Conservation (phyloP, 306 rosid genomes). For the Rosa rugosa region DNA sequence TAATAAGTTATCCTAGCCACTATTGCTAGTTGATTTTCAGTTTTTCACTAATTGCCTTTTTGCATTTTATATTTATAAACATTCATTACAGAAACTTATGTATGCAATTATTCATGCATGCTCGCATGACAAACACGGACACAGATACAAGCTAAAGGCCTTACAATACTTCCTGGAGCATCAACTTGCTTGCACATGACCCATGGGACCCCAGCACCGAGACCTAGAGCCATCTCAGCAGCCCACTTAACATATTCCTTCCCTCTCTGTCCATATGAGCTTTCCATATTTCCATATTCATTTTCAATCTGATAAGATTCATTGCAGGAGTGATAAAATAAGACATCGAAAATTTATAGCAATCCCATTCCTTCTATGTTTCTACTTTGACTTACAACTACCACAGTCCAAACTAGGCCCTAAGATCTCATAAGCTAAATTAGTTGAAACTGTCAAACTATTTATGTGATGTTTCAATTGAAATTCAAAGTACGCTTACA, state of each 20-base stretch:
- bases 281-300: constrained; percentile 91
- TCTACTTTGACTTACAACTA: constrained; percentile 29
- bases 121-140: background rate
- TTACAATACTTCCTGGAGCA: constrained; percentile 82
- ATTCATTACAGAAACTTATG: background rate
- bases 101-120: background rate
- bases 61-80: background rate
- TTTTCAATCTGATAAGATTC: constrained; percentile 78
- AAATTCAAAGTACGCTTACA: constrained; percentile 25
- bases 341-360: constrained; percentile 19
- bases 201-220: constrained; percentile 98
- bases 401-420: constrained; percentile 19
- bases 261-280: constrained; percentile 70
- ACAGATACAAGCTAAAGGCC: constrained; percentile 18
- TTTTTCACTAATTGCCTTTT: background rate
- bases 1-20: constrained; percentile 15
- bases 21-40: constrained; percentile 15
- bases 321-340: constrained; percentile 14
- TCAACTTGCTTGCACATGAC: constrained; percentile 96
- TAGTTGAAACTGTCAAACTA: constrained; percentile 18
- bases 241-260: constrained; percentile 92
- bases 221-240: constrained; percentile 84
- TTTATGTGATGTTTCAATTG: constrained; percentile 10
- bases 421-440: constrained; percentile 17
- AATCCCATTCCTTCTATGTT: constrained; percentile 24